phyloP scores from a whole-genome alignment of 768 basidiomycete species.

The Dioszegia crocea region DNA sequence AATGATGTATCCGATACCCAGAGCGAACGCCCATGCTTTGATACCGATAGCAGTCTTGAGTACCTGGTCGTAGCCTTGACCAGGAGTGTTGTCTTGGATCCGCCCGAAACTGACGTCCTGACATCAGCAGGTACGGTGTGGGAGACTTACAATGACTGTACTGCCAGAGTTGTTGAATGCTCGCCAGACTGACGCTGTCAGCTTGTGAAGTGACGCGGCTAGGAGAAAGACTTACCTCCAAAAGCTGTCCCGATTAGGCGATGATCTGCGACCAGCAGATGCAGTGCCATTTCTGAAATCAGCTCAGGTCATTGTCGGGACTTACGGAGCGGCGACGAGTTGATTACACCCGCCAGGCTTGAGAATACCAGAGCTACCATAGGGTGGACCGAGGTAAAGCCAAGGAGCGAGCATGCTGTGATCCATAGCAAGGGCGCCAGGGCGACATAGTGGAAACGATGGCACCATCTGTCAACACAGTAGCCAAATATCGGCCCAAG shows the following conservation, averaged over 20 bases:
- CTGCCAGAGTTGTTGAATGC: conserved; percentile 1
- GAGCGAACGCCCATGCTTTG: neutral
- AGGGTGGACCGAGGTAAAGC: neutral
- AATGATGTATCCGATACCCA: neutral
- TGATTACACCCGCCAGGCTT: neutral
- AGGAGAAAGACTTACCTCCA: neutral
- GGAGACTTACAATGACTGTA: neutral
- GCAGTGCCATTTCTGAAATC: neutral
- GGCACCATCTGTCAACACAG: neutral
- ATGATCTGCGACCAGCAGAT: neutral
- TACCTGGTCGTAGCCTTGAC: neutral
- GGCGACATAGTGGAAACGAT: neutral
- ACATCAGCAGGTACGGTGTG: neutral
- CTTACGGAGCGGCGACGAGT: neutral
- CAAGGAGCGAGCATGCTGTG: neutral
- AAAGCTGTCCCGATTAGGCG: neutral
- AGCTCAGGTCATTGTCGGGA: neutral
- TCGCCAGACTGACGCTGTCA: neutral
- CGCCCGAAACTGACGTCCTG: neutral
- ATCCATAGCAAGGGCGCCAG: neutral
- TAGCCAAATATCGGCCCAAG: neutral
- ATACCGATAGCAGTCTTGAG: neutral
- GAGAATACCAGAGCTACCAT: neutral
- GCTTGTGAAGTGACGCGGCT: neutral
- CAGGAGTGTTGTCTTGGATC: neutral